A percentile compares a stretch with the other conserved stretches of the same genome.
Evolutionary conservation across 2,329 filamentous ascomycete genomes (phyloP).

Genomic region (Pseudogymnoascus sp.): DNA sequence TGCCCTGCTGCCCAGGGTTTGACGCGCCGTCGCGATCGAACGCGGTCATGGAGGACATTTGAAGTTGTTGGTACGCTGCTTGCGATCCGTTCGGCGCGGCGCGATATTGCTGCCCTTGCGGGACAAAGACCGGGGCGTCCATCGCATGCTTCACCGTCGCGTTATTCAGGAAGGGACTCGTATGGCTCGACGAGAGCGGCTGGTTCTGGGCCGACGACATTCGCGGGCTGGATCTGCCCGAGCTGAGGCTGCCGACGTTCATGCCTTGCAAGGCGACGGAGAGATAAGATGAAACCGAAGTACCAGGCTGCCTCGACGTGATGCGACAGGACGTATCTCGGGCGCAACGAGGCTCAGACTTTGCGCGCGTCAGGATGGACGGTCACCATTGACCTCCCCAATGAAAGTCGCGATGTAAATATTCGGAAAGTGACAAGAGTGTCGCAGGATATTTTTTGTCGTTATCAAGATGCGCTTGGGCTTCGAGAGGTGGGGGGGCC

Average conservation of each 20-base stretch:
- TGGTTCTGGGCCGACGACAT: not conserved
- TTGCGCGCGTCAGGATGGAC: constrained; percentile 3
- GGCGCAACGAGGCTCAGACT: constrained; percentile 1
- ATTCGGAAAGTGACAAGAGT: not conserved
- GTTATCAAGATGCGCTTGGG: not conserved
- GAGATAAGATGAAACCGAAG: constrained; percentile 4
- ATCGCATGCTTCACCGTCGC: constrained; percentile 29
- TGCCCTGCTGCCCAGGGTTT: constrained; percentile 19
- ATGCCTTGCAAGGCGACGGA: constrained; percentile 5
- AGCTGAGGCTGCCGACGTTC: constrained; percentile 3
- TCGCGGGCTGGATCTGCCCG: constrained; percentile 1
- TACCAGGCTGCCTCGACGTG: not conserved
- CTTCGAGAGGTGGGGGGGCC: not conserved
- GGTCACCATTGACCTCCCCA: constrained; percentile 4
- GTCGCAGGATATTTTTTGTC: constrained; percentile 7
- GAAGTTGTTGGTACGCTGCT: constrained; percentile 25
- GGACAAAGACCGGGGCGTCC: constrained; percentile 27
- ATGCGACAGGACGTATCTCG: not conserved
- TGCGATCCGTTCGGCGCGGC: constrained; percentile 24
- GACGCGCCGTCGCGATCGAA: constrained; percentile 22
- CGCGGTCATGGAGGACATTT: constrained; percentile 26
- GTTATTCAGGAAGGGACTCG: constrained; percentile 9
- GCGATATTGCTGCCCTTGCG: constrained; percentile 25
- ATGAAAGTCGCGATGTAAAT: not conserved
- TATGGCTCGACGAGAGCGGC: constrained; percentile 7